Base-by-base conservation (phyloP, 108 stramenopile genomes). In the Skeletonema grethae region DNA sequence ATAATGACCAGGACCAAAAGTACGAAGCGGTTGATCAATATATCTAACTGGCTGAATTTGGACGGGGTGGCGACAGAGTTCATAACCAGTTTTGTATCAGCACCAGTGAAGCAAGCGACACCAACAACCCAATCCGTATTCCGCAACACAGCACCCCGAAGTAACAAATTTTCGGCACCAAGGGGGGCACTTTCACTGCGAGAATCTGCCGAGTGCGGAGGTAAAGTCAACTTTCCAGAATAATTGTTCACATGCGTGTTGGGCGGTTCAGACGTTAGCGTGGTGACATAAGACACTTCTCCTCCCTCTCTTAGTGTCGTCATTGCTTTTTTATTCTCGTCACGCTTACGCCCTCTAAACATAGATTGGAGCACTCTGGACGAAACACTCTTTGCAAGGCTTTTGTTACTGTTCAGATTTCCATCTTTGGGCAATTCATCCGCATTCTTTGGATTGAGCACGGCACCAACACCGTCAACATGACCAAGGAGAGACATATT, bases 121-220 rank as follows among this genome's bases (percentile, higher is more conserved):
- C 97, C 97, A 65, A 98, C 86, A 12, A 88, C 96, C 97, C 97
- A 98, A 70, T 95, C 91, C 6, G 97, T 98, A 83, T 99, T 99
- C 36, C 97, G 86, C 38, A 99, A 82, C 12, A 92, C 83, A 39
- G 95, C 96, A 30, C 99, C 98, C 31, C 98, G 88, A 1, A 99
- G 84, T 31, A 99, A 70, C 45, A 99, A 58, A 61, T 97, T 91
- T 30, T 94, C 91, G 32, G 88, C 88, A 57, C 90, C 87, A 56
- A 97, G 80, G 5, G 93, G 85, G 57, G 90, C 88, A 35, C 90
- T 86, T 29, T 79, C 50, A 70, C 80, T 79, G 30, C 60, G 36
- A 13, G 63, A 86, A 34, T 73, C 84, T 46, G 65, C 79, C 16
- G 66, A 67, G 12, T 65, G 78, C 48, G 75, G 76, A 24, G 89